A percentile compares a stretch with the other conserved stretches of the same genome.
phyloP scores from a whole-genome alignment of 768 basidiomycete genomes.

The Suillus subaureus region DNA sequence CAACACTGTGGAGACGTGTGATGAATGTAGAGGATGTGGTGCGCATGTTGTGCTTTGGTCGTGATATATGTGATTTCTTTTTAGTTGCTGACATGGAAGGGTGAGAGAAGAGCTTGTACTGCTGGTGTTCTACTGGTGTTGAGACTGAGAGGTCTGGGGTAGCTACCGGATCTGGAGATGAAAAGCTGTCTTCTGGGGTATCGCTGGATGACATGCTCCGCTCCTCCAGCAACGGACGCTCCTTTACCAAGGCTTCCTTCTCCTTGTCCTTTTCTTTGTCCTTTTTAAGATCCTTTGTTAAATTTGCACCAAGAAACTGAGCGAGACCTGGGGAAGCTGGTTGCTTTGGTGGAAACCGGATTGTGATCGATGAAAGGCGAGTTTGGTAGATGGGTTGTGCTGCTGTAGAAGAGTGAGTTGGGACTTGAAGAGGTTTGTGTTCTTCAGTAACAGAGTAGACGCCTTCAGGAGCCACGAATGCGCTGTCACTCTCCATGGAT shows the following conservation, averaged over 20 bases:
- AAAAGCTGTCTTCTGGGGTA: conserved; percentile 60
- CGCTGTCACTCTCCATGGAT: conserved; percentile 79
- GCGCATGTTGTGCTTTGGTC: conserved; percentile 90
- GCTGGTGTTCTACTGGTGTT: conserved; percentile 37
- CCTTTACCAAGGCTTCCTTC: conserved; percentile 42
- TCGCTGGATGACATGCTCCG: conserved; percentile 83
- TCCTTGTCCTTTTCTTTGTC: conserved; percentile 48
- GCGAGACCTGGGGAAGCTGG: conserved; percentile 63
- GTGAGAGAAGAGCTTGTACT: conserved; percentile 62
- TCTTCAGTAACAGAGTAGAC: conserved; percentile 89
- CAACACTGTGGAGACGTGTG: conserved; percentile 78
- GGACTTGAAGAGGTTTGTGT: conserved; percentile 63
- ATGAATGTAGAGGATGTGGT: conserved; percentile 94
- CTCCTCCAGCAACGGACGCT: conserved; percentile 49
- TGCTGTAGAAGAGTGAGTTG: conserved; percentile 38
- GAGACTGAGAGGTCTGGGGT: conserved; percentile 32
- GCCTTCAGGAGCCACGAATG: conserved; percentile 88
- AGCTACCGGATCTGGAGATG: conserved; percentile 40
- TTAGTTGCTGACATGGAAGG: conserved; percentile 42
- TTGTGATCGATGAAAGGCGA: conserved; percentile 58
- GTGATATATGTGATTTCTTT: conserved; percentile 63
- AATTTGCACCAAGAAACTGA: conserved; percentile 64
- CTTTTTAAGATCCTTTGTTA: conserved; percentile 59
- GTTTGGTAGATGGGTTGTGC: conserved; percentile 52
- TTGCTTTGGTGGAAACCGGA: conserved; percentile 65